Evolutionary conservation across 2,329 filamentous ascomycete genomes (phyloP).

Genomic region (Teratosphaeria nubilosa): DNA sequence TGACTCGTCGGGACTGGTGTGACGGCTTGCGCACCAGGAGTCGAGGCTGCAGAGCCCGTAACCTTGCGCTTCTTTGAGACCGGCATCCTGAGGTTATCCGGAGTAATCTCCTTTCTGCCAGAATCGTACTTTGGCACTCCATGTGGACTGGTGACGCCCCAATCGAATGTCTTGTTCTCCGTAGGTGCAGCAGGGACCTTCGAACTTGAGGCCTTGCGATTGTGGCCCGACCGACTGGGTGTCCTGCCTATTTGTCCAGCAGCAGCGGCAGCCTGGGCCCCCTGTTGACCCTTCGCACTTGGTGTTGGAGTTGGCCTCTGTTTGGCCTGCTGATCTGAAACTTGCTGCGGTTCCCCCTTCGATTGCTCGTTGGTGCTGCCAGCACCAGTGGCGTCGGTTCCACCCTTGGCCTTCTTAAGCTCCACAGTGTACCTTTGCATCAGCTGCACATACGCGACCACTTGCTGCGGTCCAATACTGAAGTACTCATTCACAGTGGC

Average conservation of each 20-base stretch:
- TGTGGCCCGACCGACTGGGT: constrained; percentile 14
- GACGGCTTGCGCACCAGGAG: constrained; percentile 24
- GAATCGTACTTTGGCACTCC: constrained; percentile 49
- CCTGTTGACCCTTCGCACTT: constrained; percentile 1
- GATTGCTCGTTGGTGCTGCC: constrained; percentile 7
- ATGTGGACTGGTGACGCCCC: constrained; percentile 32
- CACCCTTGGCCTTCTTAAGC: constrained; percentile 17
- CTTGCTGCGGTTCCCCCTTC: constrained; percentile 6
- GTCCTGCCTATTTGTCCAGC: constrained; percentile 9
- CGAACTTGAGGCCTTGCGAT: constrained; percentile 15
- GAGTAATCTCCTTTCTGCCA: constrained; percentile 39
- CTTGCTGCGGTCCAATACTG: constrained; percentile 15
- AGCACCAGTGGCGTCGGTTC: constrained; percentile 3
- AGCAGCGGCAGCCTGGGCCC: not conserved
- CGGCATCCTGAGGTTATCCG: constrained; percentile 49
- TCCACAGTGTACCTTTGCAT: constrained; percentile 18
- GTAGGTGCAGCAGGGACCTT: constrained; percentile 22
- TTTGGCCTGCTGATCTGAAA: constrained; percentile 3
- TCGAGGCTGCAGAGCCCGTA: constrained; percentile 21
- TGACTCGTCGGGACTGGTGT: constrained; percentile 27
- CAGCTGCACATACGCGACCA: constrained; percentile 14
- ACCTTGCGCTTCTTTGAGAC: constrained; percentile 47
- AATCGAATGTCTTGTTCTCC: constrained; percentile 25
- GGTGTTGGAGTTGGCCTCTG: not conserved
- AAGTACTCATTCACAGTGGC: constrained; percentile 20